Evolutionary conservation across 345 rosid species (phyloP), one percentile per base, ranked within the genome.

Genomic region (Sonneratia caseolaris): DNA sequence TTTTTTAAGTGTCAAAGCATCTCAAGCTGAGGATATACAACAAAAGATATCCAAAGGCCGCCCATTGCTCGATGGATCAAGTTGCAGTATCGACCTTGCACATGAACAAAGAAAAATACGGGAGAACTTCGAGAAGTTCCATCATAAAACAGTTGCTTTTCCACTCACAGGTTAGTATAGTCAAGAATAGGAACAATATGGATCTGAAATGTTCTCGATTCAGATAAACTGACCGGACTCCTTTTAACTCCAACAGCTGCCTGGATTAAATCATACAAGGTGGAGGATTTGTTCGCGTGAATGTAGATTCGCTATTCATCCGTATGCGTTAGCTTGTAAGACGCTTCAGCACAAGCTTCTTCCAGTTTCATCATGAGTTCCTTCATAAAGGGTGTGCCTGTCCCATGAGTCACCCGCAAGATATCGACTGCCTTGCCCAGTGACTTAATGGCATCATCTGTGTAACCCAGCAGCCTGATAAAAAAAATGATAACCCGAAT

Each of bases 341-440:
- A 85, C 59, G 91, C 96, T 81, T 91, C 97, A 7, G 92, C 91
- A 21, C 72, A 89, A 55, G 98, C 96, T 84, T 94, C 95, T 68
- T 90, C 96, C 84, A 91, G 77, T 82, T 87, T 89, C 82, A 78
- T 71, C 43, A 81, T 37, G 70, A 94, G 95, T 68, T 90, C 92
- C 80, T 87, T 94, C 82, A 87, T 77, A 80, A 94, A 91, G 48
- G 74, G 73, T 40, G 95, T 80, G 51, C 74, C 76, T 40, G 82
- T 85, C 55, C 97, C 98, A 21, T 89, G 95, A 64, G 92, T 94
- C 22, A 88, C 81, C 68, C 85, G 71, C 61, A 94, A 84, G 73
- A 90, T 76, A 68, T 90, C 87, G 3, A 77, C 76, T 24, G 97
- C 89, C 71, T 81, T 85, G 22, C 77, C 82, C 68, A 91, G 81